These are phyloP conservation scores for Coleophoma cylindrospora DNA, from an alignment of 2,329 filamentous ascomycete species.

Conservation along the genomic window DNA sequence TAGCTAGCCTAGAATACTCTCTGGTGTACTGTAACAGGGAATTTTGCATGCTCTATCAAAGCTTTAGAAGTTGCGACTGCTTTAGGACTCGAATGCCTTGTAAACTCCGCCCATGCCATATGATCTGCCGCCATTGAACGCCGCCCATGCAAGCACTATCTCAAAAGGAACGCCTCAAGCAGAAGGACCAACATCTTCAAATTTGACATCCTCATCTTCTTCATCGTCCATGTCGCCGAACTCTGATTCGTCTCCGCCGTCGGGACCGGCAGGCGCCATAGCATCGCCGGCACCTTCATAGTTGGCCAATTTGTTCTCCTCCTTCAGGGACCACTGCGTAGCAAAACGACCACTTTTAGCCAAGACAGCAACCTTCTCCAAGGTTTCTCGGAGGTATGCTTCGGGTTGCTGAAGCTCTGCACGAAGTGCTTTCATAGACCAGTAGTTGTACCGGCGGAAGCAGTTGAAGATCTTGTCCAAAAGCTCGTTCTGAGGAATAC, in stretches of 20 bases:
- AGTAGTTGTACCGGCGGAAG: slow-evolving; percentile 85
- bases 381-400: slow-evolving; percentile 79
- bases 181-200: slow-evolving; percentile 64
- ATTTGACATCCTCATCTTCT: slow-evolving; percentile 64
- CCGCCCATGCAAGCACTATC: no score
- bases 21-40: no score
- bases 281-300: slow-evolving; percentile 48
- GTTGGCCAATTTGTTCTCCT: slow-evolving; percentile 56
- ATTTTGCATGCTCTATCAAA: no score
- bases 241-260: slow-evolving; percentile 38
- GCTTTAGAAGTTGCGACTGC: no score
- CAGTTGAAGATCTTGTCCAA: slow-evolving; percentile 78
- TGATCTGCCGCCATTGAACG: no score
- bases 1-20: no score
- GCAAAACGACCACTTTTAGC: slow-evolving; percentile 81
- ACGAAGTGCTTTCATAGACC: slow-evolving; percentile 87
- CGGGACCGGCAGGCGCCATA: slow-evolving; percentile 34
- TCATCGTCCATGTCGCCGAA: slow-evolving; percentile 51
- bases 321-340: slow-evolving; percentile 78
- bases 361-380: slow-evolving; percentile 78
- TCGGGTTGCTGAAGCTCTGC: slow-evolving; percentile 79
- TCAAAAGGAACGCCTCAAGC: no score
- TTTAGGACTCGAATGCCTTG: no score
- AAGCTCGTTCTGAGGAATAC: slow-evolving; percentile 84
- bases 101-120: no score